Conservation (phyloP, 768 basidiomycete genomes). For the Gloeophyllum trabeum region DNA sequence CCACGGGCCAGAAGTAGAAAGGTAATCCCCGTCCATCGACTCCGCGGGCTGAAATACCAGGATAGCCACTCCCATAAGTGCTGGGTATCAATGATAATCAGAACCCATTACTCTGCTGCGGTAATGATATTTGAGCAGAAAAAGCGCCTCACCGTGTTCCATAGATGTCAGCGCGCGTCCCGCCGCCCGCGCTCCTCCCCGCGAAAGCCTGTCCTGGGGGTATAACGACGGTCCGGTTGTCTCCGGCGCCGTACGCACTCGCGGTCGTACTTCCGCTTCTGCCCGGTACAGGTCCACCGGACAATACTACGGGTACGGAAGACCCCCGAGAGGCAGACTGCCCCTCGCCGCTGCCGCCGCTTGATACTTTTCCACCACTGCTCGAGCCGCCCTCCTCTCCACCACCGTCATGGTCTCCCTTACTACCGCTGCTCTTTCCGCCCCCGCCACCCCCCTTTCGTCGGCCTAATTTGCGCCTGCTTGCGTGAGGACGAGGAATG, state of each 20-base stretch:
- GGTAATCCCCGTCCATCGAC: conserved; percentile 1
- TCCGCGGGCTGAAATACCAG: not conserved
- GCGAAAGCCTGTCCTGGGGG: conserved; percentile 32
- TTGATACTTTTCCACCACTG: conserved; percentile 3
- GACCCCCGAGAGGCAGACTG: no score
- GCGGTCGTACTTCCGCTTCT: conserved; percentile 17
- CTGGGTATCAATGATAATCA: no score
- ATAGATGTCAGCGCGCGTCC: not conserved
- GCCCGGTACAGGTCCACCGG: conserved; percentile 5
- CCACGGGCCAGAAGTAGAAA: conserved; percentile 3
- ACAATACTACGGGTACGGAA: conserved; percentile 10
- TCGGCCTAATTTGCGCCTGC: no score
- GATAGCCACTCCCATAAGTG: conserved; percentile 5
- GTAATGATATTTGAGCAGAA: no score
- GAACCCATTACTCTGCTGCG: no score
- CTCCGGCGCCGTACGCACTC: conserved; percentile 21
- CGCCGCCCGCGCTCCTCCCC: conserved; percentile 8
- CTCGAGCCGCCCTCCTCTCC: conserved; percentile 9
- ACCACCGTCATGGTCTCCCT: no score
- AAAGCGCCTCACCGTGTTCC: not conserved
- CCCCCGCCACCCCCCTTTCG: no score
- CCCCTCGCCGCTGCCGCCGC: conserved; percentile 2
- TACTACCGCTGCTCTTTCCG: no score
- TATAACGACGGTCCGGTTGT: conserved; percentile 21
- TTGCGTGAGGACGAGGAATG: no score